These are phyloP conservation scores for Amoeboaphelidium occidentale DNA, from an alignment of 371 early-diverging fungal genomes.

Conservation along the genomic window DNA sequence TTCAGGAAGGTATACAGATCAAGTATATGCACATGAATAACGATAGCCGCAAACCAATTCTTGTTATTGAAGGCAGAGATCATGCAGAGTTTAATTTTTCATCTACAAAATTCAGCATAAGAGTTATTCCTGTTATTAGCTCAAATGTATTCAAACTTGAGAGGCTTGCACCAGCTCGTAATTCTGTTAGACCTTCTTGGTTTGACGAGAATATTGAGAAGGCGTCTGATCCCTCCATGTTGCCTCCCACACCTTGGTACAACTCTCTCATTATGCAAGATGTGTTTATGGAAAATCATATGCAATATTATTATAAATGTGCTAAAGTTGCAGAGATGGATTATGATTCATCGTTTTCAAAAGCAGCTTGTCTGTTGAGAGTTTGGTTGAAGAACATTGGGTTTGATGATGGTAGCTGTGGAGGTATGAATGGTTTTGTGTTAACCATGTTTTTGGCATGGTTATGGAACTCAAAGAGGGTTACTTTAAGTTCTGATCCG, in stretches of 20 bases:
- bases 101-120: constrained; percentile 31
- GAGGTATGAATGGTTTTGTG: constrained; percentile 43
- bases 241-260: constrained; percentile 63
- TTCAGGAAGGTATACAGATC: constrained; percentile 22
- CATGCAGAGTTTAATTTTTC: constrained; percentile 27
- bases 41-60: constrained; percentile 47
- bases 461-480: constrained; percentile 35
- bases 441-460: constrained; percentile 63
- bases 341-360: constrained; percentile 29
- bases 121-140: constrained; percentile 47
- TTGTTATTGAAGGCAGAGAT: constrained; percentile 24
- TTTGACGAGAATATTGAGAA: no score
- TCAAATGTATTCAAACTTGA: constrained; percentile 29
- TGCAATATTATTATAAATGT: constrained; percentile 53
- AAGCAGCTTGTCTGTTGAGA: constrained; percentile 48
- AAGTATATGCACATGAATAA: constrained; percentile 33
- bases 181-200: constrained; percentile 41
- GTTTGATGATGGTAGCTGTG: constrained; percentile 9
- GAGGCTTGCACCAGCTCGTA: constrained; percentile 52
- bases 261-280: constrained; percentile 61
- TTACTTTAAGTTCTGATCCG: constrained; percentile 44
- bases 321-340: no score
- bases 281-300: constrained; percentile 35
- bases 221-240: not conserved
- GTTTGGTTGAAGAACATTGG: constrained; percentile 64